Base-by-base conservation (phyloP, 1,284 basidiomycete species). In the Ceratobasidium sp. region DNA sequence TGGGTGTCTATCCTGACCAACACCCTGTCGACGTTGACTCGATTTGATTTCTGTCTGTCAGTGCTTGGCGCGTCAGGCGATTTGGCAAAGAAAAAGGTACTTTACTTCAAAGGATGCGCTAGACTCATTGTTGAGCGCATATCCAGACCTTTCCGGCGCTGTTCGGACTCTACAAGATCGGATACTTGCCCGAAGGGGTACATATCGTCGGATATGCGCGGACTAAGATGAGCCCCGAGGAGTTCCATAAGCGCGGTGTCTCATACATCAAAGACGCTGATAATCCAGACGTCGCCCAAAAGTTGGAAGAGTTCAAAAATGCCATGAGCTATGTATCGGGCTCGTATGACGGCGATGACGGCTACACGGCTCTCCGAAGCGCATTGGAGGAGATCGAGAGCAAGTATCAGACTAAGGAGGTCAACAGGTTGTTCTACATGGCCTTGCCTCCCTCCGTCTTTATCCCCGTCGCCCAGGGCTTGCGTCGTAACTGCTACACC, bases 1-100 rank as follows among this genome's bases (percentile, higher is more conserved):
- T 91, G 72, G 75, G 86, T 80, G 34, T 71, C 71, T 71, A 72
- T 74, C 67, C 69, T n/a, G n/a, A n/a, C n/a, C n/a, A n/a, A 43
- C 27, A 73, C 60, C 60, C 70, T 68, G 42, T 25, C 10, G 40
- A 49, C 32, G 38, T 50, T 58, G 32, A 69, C 42, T 69, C 71
- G 35, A 40, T 57, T 20, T 29, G 40, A 40, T 32, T 3, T 29
- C 42, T 12, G 40, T 31, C 31, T 31, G 35, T 35, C 76, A 95
- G 96, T 99, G 69, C 87, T 97, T 71, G 97, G 97, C 71, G 96
- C 96, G 25, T 97, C 94, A 70, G 96, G 96, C 62, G 96, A 99
- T 84, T 85, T 99, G 58, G 97, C 96, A 71, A 98, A 98, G 90
- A 99, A 99, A 85, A 99, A 99, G 87, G 95, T 92, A 58, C 57